Evolutionary conservation across 2,329 filamentous ascomycete genomes (phyloP).

Genomic region (Fusarium algeriense): DNA sequence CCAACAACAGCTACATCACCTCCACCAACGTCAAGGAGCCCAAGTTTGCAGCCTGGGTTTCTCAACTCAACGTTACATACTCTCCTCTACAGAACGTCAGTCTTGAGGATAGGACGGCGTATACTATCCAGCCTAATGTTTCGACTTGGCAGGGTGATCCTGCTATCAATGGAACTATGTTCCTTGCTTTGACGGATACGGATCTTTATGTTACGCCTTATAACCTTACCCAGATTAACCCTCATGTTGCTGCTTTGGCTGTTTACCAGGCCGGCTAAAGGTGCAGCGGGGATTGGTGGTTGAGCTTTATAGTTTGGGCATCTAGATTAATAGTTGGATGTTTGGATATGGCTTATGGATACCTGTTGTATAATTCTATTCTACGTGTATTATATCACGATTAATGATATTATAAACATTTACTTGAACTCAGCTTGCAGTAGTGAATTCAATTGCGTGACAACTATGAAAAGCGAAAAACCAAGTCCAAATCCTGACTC

Average conservation of each 20-base stretch:
- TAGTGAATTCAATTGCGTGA: background rate
- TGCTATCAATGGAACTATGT: slow-evolving; percentile 82
- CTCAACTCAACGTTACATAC: slow-evolving; percentile 82
- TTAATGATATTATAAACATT: background rate
- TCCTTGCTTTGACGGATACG: slow-evolving; percentile 78
- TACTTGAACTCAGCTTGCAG: rapidly evolving
- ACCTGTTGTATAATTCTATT: background rate
- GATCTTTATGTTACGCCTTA: slow-evolving; percentile 79
- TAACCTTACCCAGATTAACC: slow-evolving; percentile 79
- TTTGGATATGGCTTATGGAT: background rate
- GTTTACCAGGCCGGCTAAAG: slow-evolving; percentile 81
- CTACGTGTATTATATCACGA: background rate
- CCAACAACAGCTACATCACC: slow-evolving; percentile 86
- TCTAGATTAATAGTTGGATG: background rate
- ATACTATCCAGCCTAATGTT: slow-evolving; percentile 78
- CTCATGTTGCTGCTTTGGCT: slow-evolving; percentile 79
- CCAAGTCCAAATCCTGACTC: background rate
- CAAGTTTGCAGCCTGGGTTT: slow-evolving; percentile 79
- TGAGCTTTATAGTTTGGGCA: too few species aligned
- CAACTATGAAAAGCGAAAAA: too few species aligned
- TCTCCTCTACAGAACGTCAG: slow-evolving; percentile 68
- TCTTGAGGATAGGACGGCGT: slow-evolving; percentile 63
- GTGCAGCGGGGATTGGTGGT: background rate
- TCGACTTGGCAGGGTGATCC: slow-evolving; percentile 76
- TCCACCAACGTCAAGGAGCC: slow-evolving; percentile 68